Evolutionary conservation across 306 rosid genomes (phyloP).

Genomic region (Vigna radiata): DNA sequence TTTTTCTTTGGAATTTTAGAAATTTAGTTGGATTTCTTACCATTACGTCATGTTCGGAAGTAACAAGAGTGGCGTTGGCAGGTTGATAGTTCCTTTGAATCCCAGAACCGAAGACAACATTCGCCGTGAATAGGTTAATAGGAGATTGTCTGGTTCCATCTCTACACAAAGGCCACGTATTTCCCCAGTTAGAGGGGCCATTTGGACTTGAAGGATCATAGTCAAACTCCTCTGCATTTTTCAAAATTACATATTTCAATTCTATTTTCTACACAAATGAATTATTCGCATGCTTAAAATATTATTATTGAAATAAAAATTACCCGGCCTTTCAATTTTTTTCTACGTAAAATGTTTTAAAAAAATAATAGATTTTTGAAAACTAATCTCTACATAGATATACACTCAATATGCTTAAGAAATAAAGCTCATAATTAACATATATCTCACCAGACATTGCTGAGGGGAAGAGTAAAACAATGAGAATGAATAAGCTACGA

Average conservation of each 20-base stretch:
- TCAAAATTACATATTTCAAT: neutral
- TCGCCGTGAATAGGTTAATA: neutral
- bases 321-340: neutral
- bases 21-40: neutral
- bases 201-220: neutral
- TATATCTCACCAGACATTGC: too few species aligned
- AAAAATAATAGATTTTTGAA: neutral
- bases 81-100: conserved; percentile 6
- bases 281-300: too few species aligned
- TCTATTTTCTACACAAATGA: neutral
- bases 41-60: neutral
- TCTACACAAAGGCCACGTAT: conserved; percentile 1
- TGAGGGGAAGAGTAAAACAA: too few species aligned
- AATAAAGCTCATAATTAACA: too few species aligned
- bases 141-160: neutral
- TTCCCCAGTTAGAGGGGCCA: neutral
- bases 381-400: neutral
- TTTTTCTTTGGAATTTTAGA: too few species aligned
- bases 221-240: neutral
- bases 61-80: neutral
- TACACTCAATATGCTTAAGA: neutral
- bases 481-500: too few species aligned
- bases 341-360: neutral
- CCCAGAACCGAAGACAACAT: neutral
- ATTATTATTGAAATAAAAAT: neutral